phyloP scores from a whole-genome alignment of 768 basidiomycete genomes.

The Suillus cothurnatus region DNA sequence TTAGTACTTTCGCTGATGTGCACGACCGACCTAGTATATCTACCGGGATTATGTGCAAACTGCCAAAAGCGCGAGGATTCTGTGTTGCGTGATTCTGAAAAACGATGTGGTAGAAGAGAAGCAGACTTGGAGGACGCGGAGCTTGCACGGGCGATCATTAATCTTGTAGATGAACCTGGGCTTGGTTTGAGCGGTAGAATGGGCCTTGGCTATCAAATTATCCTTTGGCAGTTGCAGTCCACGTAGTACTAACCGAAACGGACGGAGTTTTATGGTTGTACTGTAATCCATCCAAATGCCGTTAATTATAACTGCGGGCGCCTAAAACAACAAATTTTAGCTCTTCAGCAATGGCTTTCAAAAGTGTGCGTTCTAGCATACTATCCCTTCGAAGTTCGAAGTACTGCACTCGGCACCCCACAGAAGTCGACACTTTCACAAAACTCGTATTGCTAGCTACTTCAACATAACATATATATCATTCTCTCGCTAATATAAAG shows the following conservation, averaged over 20 bases:
- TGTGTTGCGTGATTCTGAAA: background rate
- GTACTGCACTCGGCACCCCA: no score
- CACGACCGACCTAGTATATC: slow-evolving; percentile 12
- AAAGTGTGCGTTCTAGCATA: background rate
- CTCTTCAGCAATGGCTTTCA: background rate
- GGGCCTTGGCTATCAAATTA: background rate
- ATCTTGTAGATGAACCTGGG: background rate
- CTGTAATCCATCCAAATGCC: background rate
- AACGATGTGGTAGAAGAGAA: background rate
- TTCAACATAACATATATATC: no score
- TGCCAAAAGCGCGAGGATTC: slow-evolving; percentile 3
- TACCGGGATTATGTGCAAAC: background rate
- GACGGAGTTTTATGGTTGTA: background rate
- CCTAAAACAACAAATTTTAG: background rate
- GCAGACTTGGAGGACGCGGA: slow-evolving; percentile 3
- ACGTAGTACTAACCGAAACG: background rate
- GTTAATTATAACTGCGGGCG: background rate
- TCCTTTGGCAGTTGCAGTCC: background rate
- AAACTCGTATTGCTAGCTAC: no score
- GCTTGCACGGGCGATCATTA: slow-evolving; percentile 5
- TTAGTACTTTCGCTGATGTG: background rate
- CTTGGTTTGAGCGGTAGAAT: background rate
- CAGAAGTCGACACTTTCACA: no score
- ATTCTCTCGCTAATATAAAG: no score
- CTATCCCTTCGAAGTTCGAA: no score